Evolutionary conservation across 2,329 filamentous ascomycete genomes (phyloP), one percentile per base, ranked within the genome.

Genomic region (Clarireedia sp.): DNA sequence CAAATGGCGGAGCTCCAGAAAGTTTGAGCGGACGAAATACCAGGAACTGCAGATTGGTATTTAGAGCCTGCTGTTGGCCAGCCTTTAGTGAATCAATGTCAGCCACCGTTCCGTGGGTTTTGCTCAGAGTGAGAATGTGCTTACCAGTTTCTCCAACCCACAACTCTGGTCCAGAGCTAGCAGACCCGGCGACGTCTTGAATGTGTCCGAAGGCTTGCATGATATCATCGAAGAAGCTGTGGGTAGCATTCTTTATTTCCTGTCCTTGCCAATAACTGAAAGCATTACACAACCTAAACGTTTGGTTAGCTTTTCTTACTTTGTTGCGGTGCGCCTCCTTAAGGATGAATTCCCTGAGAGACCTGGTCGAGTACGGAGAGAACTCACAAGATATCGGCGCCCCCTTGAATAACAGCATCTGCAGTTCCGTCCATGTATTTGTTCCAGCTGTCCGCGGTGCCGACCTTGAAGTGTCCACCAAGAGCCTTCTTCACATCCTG

Each of bases 241-340:
- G 70, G 41, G 79, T 80, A 14, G 70, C 66, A 63, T 85, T 81
- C 55, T 73, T 71, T 59, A 78, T 78, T 46, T 72, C 72, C 66
- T 78, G 77, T 43, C 78, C 82, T 69, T 89, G 85, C 85, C 85
- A 88, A 76, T 86, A 89, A 33, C 81, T 78, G 67, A 89, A 89
- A 24, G 82, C 85, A 66, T 89, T 88, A 67, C 79, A 75, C 58
- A 89, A 73, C 55, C 46, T 48, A 76, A 2, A 41, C 16, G 9
- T 33, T 33, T 33, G 29, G 29, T 33, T 33, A 33, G 29, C 29
- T 14, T 33, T 9, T 33, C 29, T 33, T 33, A 40, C 16, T 23
- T 44, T 44, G 6, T 44, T 14, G n/a, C 41, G n/a, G 7, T 44
- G n/a, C 41, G 7, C 19, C 41, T 40, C 48, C n/a, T 51, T n/a